A percentile compares a stretch with the other conserved stretches of the same genome.
These are phyloP conservation scores for Hibiscus tridactylites DNA, from an alignment of 345 rosid species.

Conservation along the genomic window DNA sequence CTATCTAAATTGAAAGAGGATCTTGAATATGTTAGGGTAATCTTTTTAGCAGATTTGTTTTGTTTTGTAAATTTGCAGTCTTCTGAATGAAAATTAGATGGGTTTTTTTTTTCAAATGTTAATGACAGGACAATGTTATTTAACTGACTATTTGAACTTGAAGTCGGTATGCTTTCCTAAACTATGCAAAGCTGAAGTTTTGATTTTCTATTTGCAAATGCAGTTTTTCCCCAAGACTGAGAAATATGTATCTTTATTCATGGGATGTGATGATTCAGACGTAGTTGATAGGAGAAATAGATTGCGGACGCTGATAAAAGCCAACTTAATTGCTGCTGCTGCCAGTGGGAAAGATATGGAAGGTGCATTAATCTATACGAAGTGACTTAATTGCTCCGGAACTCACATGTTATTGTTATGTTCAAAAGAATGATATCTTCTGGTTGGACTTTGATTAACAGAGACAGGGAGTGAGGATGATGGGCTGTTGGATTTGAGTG, in stretches of 20 bases:
- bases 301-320: constrained; percentile 92
- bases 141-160: not conserved
- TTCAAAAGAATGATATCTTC: constrained; percentile 1
- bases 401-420: not conserved
- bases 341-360: constrained; percentile 97
- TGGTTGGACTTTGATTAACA: constrained; percentile 21
- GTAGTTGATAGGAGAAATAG: constrained; percentile 68
- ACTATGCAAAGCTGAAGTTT: not conserved
- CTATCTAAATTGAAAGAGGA: constrained; percentile 85
- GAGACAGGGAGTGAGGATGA: constrained; percentile 99
- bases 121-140: not conserved
- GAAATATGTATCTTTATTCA: constrained; percentile 84
- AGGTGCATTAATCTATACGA: constrained; percentile 38
- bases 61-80: no score
- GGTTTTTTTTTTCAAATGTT: not conserved
- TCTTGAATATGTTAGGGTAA: constrained; percentile 94
- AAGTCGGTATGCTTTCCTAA: not conserved
- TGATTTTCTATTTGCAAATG: constrained; percentile 7
- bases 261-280: constrained; percentile 68
- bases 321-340: constrained; percentile 83
- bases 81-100: no score
- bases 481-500: constrained; percentile 87
- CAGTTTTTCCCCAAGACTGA: constrained; percentile 98
- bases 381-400: not conserved
- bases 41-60: constrained; percentile 9